Percentiles rank a stretch among this genome's conserved stretches.
Conservation (phyloP, 2,329 filamentous ascomycete genomes). For the Fusarium sublunatum region DNA sequence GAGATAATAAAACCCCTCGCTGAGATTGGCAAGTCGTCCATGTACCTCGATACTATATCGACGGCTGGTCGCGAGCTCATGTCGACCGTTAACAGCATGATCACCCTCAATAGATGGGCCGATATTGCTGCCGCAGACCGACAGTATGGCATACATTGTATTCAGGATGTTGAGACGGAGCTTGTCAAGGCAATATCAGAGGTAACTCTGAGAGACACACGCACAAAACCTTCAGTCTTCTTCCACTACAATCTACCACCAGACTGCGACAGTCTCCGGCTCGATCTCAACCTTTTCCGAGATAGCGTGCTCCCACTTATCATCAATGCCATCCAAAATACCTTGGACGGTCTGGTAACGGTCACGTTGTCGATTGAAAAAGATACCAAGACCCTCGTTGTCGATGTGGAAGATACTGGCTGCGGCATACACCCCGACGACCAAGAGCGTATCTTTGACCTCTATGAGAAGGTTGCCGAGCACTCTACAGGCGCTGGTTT, state of each 20-base stretch:
- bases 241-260: constrained; percentile 21
- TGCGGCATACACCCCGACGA: constrained; percentile 52
- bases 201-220: constrained; percentile 9
- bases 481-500: constrained; percentile 55
- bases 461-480: constrained; percentile 56
- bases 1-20: constrained; percentile 10
- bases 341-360: constrained; percentile 51
- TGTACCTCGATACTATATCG: constrained; percentile 52
- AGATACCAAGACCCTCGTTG: constrained; percentile 47
- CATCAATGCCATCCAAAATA: constrained; percentile 56
- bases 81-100: constrained; percentile 58
- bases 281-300: constrained; percentile 55
- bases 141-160: constrained; percentile 42
- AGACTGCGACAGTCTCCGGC: constrained; percentile 47
- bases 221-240: constrained; percentile 28
- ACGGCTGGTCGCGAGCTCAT: constrained; percentile 57
- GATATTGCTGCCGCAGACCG: constrained; percentile 48
- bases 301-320: constrained; percentile 57
- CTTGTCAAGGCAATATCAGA: constrained; percentile 25
- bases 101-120: constrained; percentile 56
- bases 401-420: constrained; percentile 58
- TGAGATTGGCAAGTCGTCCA: constrained; percentile 6
- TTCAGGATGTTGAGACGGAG: constrained; percentile 26
- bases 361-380: constrained; percentile 48
- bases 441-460: constrained; percentile 54